Base-by-base conservation (phyloP, 2,329 filamentous ascomycete genomes). In the Nigrospora sphaerica region DNA sequence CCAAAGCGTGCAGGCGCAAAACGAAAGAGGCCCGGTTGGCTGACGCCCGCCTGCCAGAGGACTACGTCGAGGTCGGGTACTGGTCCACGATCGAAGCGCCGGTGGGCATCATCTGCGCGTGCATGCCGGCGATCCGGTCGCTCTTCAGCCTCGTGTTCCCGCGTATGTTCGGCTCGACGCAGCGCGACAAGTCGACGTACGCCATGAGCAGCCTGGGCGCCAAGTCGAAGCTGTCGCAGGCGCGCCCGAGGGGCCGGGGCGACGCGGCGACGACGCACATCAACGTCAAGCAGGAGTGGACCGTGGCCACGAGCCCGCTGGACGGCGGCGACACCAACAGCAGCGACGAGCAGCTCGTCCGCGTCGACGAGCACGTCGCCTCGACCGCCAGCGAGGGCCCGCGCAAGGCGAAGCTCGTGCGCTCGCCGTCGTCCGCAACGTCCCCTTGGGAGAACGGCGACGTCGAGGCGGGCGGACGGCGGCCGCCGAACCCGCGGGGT, bases 51-150 rank as follows among this genome's bases (percentile, higher is more conserved):
- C 17, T 19, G 6, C n/a, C 49, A 60, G 46, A 61, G 57, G 60
- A 62, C 42, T 62, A 62, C 44, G 59, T 61, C 44, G 57, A 59
- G 19, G 54, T 54, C 2, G 57, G 58, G 23, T 51, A 61, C 40
- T 65, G 62, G 59, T 63, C 61, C 1, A 62, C 62, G 11, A 57
- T 64, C 48, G 62, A 65, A 46, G 60, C 63, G 9, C 57, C 57
- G 1, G 57, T 64, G 1, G 57, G 61, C 13, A 54, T 64, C 19
- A 59, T 61, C 33, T 61, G 60, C 44, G 60, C 61, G 1, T 63
- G 61, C 49, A 57, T 65, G 56, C 62, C 62, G 12, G 57, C 62
- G 12, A 52, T 61, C 6, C 58, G 62, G 18, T 60, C 60, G 0
- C 56, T 65, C 17, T 54, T 63, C 34, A 56, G 56, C 39, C 46